Percentiles rank a stretch among this genome's conserved stretches.
Conservation (phyloP, 331 rosid genomes). For the Pyracantha coccinea region DNA sequence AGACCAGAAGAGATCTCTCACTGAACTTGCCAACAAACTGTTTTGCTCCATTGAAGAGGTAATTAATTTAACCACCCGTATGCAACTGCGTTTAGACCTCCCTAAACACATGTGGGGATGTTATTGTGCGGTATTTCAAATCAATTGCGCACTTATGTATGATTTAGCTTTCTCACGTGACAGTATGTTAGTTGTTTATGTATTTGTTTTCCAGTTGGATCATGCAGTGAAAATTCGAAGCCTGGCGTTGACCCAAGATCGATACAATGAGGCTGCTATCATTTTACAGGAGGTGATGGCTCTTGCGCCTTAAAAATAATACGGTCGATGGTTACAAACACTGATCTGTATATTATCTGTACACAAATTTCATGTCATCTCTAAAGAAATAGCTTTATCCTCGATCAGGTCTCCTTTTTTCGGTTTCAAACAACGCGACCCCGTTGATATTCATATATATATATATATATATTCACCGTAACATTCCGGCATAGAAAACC, state of each 20-base stretch:
- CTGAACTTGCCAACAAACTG: constrained; percentile 10
- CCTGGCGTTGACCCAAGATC: constrained; percentile 2
- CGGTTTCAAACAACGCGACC: no score
- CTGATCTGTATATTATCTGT: no score
- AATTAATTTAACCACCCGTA: not conserved
- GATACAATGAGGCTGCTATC: constrained; percentile 6
- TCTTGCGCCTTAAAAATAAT: not conserved
- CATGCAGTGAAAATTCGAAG: constrained; percentile 4
- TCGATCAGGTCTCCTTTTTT: not conserved
- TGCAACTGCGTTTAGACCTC: no score
- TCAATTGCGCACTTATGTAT: no score
- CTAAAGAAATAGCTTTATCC: not conserved
- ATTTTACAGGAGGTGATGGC: constrained; percentile 7
- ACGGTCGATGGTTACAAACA: not conserved
- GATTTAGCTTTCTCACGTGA: no score
- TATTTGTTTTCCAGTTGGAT: not conserved
- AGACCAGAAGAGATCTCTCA: constrained; percentile 4
- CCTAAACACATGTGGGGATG: no score
- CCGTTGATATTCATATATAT: no score
- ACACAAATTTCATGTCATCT: not conserved
- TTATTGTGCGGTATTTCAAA: no score
- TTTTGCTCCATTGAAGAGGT: constrained; percentile 17
- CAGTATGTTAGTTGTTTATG: no score
- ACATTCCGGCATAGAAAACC: no score
- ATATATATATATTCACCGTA: no score